Conservation (phyloP, 1,284 basidiomycete genomes). For the Athelia psychrophila region DNA sequence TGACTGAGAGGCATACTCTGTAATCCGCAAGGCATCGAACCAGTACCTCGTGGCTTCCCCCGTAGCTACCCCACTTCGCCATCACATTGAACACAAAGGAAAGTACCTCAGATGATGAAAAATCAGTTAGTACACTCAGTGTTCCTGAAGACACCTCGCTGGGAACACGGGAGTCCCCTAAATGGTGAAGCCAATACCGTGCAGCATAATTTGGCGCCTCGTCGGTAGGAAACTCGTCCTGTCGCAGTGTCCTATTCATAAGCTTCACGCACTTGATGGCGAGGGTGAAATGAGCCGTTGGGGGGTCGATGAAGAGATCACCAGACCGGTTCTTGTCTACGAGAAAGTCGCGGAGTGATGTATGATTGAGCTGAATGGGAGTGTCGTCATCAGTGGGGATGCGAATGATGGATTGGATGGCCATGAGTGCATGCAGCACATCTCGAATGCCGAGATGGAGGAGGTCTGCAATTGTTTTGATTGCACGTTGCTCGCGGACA, state of each 20-base stretch:
- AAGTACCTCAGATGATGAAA: too few species aligned
- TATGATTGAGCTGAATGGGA: neutral
- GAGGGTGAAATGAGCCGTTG: neutral
- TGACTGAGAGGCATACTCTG: too few species aligned
- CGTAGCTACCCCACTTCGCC: too few species aligned
- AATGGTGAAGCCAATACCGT: neutral
- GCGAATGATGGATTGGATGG: neutral
- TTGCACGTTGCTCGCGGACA: neutral
- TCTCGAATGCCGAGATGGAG: neutral
- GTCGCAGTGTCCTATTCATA: neutral
- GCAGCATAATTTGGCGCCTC: neutral
- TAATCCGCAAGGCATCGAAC: too few species aligned
- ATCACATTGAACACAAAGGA: too few species aligned
- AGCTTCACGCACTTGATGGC: neutral
- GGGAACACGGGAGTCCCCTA: too few species aligned
- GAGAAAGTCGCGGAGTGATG: neutral
- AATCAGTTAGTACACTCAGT: too few species aligned
- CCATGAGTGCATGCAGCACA: neutral
- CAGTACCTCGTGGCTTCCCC: too few species aligned
- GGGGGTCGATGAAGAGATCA: neutral
- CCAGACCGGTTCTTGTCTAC: neutral
- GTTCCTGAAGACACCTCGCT: too few species aligned
- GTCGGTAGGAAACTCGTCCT: neutral
- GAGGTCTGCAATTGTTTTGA: neutral
- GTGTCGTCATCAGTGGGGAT: neutral